phyloP scores from a whole-genome alignment of 2,329 filamentous ascomycete genomes.

The Colletotrichum sojae region DNA sequence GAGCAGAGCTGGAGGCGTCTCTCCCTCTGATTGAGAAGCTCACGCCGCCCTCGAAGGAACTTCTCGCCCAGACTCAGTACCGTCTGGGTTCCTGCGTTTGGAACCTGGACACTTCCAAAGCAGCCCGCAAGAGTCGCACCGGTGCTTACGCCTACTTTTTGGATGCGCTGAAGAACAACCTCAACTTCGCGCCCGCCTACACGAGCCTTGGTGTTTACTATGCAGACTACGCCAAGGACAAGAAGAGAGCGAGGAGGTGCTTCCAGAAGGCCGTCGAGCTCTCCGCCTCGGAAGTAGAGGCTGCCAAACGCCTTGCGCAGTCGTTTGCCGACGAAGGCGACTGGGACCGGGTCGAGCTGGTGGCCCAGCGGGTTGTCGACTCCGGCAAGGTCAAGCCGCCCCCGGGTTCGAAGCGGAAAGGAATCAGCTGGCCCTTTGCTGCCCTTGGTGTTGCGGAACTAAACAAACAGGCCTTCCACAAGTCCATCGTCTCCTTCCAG shows the following conservation, averaged over 20 bases:
- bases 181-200: conserved; percentile 91
- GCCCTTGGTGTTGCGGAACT: conserved; percentile 94
- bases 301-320: conserved; percentile 87
- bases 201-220: conserved; percentile 93
- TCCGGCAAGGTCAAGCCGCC: conserved; percentile 93
- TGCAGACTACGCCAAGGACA: conserved; percentile 90
- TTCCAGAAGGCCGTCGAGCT: conserved; percentile 98
- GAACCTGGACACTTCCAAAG: conserved; percentile 82
- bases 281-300: conserved; percentile 86
- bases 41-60: conserved; percentile 71
- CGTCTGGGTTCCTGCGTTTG: conserved; percentile 89
- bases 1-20: conserved; percentile 79
- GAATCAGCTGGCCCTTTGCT: conserved; percentile 95
- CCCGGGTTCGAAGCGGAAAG: conserved; percentile 92
- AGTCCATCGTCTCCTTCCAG: conserved; percentile 93
- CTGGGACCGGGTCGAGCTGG: conserved; percentile 96
- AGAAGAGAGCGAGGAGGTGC: conserved; percentile 87
- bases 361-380: conserved; percentile 91
- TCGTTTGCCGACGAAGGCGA: conserved; percentile 92
- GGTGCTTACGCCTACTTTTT: conserved; percentile 90
- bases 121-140: conserved; percentile 83
- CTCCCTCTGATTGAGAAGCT: conserved; percentile 76
- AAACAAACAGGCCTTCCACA: conserved; percentile 91
- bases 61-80: conserved; percentile 90
- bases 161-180: conserved; percentile 85